Percentiles rank a stretch among this genome's conserved stretches.
phyloP scores from a whole-genome alignment of 306 rosid species.

The Potentilla sterilis region DNA sequence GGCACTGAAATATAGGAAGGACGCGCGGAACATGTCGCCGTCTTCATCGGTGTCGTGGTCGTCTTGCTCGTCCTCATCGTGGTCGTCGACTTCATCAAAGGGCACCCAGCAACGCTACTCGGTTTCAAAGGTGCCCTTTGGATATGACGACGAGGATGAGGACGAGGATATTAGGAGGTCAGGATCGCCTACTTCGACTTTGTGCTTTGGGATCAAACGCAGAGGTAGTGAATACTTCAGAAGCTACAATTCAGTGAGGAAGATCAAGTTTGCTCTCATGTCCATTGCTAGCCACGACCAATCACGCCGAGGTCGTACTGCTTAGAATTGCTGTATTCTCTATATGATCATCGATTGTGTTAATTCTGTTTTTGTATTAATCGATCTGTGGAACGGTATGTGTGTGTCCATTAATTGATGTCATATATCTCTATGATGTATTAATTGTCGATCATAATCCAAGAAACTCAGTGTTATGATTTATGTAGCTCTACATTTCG shows the following conservation, averaged over 20 bases:
- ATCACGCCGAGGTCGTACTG: neutral
- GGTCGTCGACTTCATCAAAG: slow-evolving; percentile 12
- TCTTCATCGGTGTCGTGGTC: slow-evolving; percentile 25
- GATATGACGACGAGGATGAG: neutral
- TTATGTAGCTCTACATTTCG: neutral
- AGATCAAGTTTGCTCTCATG: slow-evolving; percentile 14
- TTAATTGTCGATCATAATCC: neutral
- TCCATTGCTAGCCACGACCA: slow-evolving; percentile 18
- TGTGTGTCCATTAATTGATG: neutral
- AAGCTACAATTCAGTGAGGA: slow-evolving; percentile 16
- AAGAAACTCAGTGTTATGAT: neutral
- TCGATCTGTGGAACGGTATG: neutral
- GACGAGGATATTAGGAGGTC: neutral
- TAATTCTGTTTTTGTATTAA: neutral
- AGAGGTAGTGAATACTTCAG: slow-evolving; percentile 4
- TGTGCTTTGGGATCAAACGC: slow-evolving; percentile 26
- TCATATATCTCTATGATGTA: neutral
- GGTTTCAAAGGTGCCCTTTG: neutral
- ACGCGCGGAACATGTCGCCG: neutral
- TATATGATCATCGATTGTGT: neutral
- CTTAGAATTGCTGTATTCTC: neutral
- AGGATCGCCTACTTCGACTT: slow-evolving; percentile 26
- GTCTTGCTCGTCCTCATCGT: slow-evolving; percentile 4
- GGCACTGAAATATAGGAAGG: neutral
- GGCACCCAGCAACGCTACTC: neutral